A percentile compares a stretch with the other conserved stretches of the same genome.
Evolutionary conservation across 108 stramenopile genomes (phyloP).

Genomic region (Conticribra guillardii): DNA sequence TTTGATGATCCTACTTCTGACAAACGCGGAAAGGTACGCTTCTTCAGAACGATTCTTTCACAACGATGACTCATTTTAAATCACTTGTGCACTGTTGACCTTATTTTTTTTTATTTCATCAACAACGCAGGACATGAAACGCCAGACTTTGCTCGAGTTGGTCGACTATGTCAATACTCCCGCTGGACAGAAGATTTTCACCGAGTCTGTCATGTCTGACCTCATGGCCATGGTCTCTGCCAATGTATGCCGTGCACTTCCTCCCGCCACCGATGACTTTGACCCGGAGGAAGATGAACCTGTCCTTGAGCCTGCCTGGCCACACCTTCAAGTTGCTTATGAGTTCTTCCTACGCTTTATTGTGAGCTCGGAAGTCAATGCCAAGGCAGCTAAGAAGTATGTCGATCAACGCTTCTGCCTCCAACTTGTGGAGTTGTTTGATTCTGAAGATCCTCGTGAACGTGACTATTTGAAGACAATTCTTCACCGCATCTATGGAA

Average conservation of each 20-base stretch:
- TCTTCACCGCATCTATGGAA: conserved; percentile 98
- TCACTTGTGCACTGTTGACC: too few relatives aligned
- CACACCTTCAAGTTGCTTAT: conserved; percentile 98
- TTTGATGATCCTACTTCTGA: conserved; percentile 90
- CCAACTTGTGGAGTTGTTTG: conserved; percentile 97
- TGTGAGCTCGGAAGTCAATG: conserved; percentile 94
- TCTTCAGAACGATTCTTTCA: too few relatives aligned
- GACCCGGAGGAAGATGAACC: conserved; percentile 99
- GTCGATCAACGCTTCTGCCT: conserved; percentile 95
- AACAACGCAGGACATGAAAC: conserved; percentile 85
- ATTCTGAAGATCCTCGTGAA: conserved; percentile 98
- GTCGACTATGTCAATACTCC: conserved; percentile 98
- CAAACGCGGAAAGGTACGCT: conserved; percentile 70
- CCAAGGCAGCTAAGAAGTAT: conserved; percentile 99
- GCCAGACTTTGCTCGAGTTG: conserved; percentile 96
- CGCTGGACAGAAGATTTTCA: conserved; percentile 98
- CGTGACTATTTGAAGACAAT: conserved; percentile 99
- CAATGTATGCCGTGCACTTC: conserved; percentile 97
- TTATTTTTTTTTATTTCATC: background rate
- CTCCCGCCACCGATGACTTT: conserved; percentile 97
- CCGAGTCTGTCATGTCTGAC: conserved; percentile 93
- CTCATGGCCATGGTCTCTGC: conserved; percentile 91
- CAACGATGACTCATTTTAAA: too few relatives aligned
- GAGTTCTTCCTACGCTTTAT: conserved; percentile 99
- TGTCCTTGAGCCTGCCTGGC: conserved; percentile 97